Conservation (phyloP, 1,284 basidiomycete genomes). For the Anthracocystis walkeri region DNA sequence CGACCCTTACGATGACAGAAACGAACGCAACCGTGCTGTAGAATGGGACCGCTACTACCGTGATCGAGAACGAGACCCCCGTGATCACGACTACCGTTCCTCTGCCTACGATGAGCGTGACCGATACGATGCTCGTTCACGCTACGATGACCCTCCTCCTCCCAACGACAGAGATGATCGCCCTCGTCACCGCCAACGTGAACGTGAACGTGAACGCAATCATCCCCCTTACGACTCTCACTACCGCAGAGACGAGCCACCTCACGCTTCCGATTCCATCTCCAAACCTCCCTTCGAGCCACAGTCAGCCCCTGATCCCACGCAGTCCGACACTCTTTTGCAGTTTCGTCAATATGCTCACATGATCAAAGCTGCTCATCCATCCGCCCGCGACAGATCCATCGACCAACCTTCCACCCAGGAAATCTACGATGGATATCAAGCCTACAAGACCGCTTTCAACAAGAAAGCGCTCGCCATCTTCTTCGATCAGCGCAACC, state of each 20-base stretch:
- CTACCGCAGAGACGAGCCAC: conserved; percentile 28
- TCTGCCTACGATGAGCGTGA: conserved; percentile 36
- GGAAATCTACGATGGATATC: conserved; percentile 61
- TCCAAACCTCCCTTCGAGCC: conserved; percentile 16
- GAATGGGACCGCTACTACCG: conserved; percentile 54
- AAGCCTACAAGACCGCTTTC: conserved; percentile 56
- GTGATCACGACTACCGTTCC: conserved; percentile 31
- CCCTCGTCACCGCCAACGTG: conserved; percentile 27
- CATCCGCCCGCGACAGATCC: conserved; percentile 45
- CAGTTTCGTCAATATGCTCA: conserved; percentile 56
- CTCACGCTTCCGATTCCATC: conserved; percentile 9
- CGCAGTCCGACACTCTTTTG: conserved; percentile 51
- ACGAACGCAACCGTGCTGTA: conserved; percentile 33
- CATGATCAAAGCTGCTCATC: conserved; percentile 50
- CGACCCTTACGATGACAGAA: conserved; percentile 39
- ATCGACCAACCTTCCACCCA: conserved; percentile 48
- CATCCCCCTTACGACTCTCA: conserved; percentile 29
- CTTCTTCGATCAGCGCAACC: conserved; percentile 59
- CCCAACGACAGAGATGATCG: conserved; percentile 29
- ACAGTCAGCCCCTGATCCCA: conserved; percentile 34
- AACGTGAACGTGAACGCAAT: conserved; percentile 30
- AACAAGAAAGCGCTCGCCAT: conserved; percentile 48
- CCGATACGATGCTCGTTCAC: conserved; percentile 37
- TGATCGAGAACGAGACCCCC: conserved; percentile 42
- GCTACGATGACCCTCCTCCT: conserved; percentile 37